Evolutionary conservation across 495 filamentous ascomycete genomes (phyloP).

Genomic region (Trichodelitschia bisporula): DNA sequence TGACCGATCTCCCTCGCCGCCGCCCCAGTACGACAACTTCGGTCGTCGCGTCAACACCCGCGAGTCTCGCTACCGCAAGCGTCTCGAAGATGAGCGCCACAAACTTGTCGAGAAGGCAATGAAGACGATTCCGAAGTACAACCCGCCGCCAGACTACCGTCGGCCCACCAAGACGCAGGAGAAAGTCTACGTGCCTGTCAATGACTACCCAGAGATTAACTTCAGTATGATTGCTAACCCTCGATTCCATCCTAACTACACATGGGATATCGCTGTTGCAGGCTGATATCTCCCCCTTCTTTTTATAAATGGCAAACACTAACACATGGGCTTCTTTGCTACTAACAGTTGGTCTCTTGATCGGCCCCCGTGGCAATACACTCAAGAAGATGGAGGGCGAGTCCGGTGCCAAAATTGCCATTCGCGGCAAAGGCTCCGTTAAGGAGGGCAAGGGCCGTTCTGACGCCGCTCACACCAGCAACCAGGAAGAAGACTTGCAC

Average conservation of each 20-base stretch:
- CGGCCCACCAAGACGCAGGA: constrained; percentile 97
- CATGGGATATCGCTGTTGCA: background rate
- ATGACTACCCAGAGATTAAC: constrained; percentile 99
- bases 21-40: constrained; percentile 96
- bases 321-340: constrained; percentile 70
- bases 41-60: constrained; percentile 95
- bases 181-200: constrained; percentile 99
- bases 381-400: constrained; percentile 98
- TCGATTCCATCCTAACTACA: constrained; percentile 22
- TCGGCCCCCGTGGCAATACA: constrained; percentile 97
- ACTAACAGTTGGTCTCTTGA: constrained; percentile 97
- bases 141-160: constrained; percentile 90
- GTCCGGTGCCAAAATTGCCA: constrained; percentile 93
- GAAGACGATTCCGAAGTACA: constrained; percentile 95
- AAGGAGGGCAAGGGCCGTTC: constrained; percentile 98
- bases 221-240: constrained; percentile 99
- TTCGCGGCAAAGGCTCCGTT: constrained; percentile 96
- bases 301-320: constrained; percentile 30
- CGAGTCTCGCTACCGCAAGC: constrained; percentile 92
- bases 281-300: background rate
- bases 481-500: constrained; percentile 98
- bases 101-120: constrained; percentile 95
- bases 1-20: constrained; percentile 86
- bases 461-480: constrained; percentile 94
- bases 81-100: constrained; percentile 92